Evolutionary conservation across 164 flowering plant species (phyloP).

Genomic region (Vitis labrusca): DNA sequence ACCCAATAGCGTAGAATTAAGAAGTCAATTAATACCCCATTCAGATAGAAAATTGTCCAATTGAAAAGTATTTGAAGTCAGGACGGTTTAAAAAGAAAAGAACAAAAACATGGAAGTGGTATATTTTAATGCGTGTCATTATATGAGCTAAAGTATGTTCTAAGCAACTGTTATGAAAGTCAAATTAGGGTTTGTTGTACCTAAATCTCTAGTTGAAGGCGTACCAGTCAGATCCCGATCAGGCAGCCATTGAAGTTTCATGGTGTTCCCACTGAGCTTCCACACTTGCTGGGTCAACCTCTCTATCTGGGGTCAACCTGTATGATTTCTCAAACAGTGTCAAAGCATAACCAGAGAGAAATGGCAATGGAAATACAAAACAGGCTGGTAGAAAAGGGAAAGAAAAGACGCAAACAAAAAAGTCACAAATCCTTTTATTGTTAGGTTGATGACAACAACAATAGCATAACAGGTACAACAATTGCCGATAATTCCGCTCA

Average conservation of each 20-base stretch:
- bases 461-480: not conserved
- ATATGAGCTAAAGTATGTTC: not conserved
- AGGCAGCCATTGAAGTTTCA: not conserved
- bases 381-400: not conserved
- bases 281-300: not conserved
- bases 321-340: not conserved
- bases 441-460: not conserved
- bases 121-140: too few species aligned
- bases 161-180: slow-evolving; percentile 1
- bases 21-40: too few species aligned
- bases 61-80: too few species aligned
- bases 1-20: too few species aligned
- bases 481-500: not conserved
- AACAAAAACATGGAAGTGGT: too few species aligned
- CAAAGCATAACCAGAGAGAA: too few species aligned
- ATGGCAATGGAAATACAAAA: too few species aligned
- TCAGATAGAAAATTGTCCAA: too few species aligned
- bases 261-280: not conserved
- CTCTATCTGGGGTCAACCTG: not conserved
- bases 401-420: not conserved
- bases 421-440: too few species aligned
- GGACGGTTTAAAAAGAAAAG: too few species aligned
- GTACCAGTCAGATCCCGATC: not conserved
- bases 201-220: not conserved
- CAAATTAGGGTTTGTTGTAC: slow-evolving; percentile 5